phyloP scores from a whole-genome alignment of 805 yeast genomes.

The Grigorovia humatica region DNA sequence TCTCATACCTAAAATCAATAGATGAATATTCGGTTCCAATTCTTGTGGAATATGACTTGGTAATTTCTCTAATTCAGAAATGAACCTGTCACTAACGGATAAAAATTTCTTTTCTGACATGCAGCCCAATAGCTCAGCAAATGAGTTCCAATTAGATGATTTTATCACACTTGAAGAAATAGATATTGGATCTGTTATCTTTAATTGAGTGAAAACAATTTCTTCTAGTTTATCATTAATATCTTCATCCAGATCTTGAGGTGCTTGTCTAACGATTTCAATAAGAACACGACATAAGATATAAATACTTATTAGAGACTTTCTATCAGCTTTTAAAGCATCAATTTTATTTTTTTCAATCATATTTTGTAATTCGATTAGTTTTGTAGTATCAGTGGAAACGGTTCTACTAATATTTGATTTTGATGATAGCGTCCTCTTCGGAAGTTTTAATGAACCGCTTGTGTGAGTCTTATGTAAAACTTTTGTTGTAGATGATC shows the following conservation, averaged over 20 bases:
- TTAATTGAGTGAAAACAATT: conserved; percentile 80
- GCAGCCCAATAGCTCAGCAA: conserved; percentile 80
- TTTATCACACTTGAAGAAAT: conserved; percentile 62
- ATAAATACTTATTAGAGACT: conserved; percentile 76
- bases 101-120: conserved; percentile 80
- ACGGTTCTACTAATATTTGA: conserved; percentile 21
- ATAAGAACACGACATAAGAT: conserved; percentile 84
- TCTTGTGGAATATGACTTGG: conserved; percentile 43
- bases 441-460: conserved; percentile 30
- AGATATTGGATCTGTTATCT: conserved; percentile 71
- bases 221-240: conserved; percentile 80
- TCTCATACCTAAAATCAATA: conserved; percentile 87
- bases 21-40: conserved; percentile 53
- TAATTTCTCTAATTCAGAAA: conserved; percentile 81
- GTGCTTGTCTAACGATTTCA: conserved; percentile 83
- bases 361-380: conserved; percentile 32
- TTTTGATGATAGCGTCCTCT: conserved; percentile 42
- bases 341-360: conserved; percentile 43
- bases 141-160: conserved; percentile 86
- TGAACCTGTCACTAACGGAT: conserved; percentile 85
- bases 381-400: conserved; percentile 46
- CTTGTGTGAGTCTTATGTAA: conserved; percentile 19
- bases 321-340: conserved; percentile 77
- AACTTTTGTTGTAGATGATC: conserved; percentile 15
- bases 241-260: conserved; percentile 66